Evolutionary conservation across 1,284 basidiomycete species (phyloP), one percentile per base, ranked within the genome.

Genomic region (Cryptococcus floricola): DNA sequence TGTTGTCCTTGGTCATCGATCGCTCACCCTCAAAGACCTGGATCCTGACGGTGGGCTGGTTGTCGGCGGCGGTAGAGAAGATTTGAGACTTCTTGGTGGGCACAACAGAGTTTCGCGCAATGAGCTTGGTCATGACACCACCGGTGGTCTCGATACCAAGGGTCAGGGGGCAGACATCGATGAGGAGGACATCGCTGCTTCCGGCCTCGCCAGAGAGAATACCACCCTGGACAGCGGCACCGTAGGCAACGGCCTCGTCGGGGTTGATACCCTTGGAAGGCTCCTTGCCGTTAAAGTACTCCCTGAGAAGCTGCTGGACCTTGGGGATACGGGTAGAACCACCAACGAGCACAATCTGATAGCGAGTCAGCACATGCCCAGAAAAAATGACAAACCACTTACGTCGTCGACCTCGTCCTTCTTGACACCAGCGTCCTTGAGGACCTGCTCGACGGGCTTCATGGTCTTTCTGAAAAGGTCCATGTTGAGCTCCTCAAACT

Each of bases 281-380:
- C 82, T 93, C 90, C 83, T 92, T 92, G 79, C 95, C 94, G 79
- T 93, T 93, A 86, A 98, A 98, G 85, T 93, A 96, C 81, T 98
- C 94, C 60, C 91, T 94, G 75, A 98, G 85, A 72, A 98, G 88
- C 73, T 94, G 88, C 76, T 97, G 94, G 63, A 97, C 91, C 83
- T 95, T 96, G 78, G 94, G 94, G 69, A 98, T 98, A 86, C 94
- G 91, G 63, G 94, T 97, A 13, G 94, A 98, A 78, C 94, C 94
- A 80, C 94, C 94, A 62, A 98, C 93, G 56, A 97, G 89, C 72
- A 83, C 55, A 58, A 77, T 75, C 71, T 73, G 38, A 7, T 31
- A 18, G 27, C 14, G 31, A 3, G 2, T 12, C 41, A 19, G n/a
- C 50, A 31, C 39, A 49, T 34, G 45, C 27, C 2, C 38, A 48